These are phyloP conservation scores for Mariannaea sp. DNA, from an alignment of 2,329 filamentous ascomycete species.

Conservation along the genomic window DNA sequence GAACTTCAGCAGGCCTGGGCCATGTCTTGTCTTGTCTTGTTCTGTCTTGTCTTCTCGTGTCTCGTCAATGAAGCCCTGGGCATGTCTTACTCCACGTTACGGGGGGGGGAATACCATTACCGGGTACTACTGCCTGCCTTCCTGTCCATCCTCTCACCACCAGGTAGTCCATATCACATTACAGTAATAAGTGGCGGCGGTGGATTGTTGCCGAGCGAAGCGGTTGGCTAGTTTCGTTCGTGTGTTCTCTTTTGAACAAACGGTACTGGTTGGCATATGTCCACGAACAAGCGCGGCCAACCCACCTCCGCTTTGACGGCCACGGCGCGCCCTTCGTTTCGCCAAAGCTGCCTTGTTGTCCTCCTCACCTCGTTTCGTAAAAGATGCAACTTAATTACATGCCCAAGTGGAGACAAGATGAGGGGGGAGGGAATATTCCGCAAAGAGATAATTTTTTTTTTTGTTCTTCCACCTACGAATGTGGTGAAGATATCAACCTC, in stretches of 20 bases:
- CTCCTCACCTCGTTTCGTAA: not conserved
- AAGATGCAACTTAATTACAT: too few species aligned
- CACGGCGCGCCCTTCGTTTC: slow-evolving; percentile 7
- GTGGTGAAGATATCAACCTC: too few species aligned
- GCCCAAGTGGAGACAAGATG: slow-evolving; percentile 1
- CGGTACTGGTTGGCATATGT: slow-evolving; percentile 9
- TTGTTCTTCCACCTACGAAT: too few species aligned
- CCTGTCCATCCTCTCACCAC: not conserved
- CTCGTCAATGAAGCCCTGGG: not conserved
- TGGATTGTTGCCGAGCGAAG: not conserved
- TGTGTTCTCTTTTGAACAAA: slow-evolving; percentile 2
- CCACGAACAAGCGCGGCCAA: slow-evolving; percentile 1
- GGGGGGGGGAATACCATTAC: too few species aligned
- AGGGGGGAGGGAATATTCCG: too few species aligned
- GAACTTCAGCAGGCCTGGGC: too few species aligned
- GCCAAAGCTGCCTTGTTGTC: slow-evolving; percentile 1
- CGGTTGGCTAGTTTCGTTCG: not conserved
- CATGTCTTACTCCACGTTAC: slow-evolving; percentile 1
- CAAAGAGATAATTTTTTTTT: too few species aligned
- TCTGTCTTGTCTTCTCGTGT: not conserved
- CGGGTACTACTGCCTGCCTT: slow-evolving; percentile 1
- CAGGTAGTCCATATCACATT: not conserved
- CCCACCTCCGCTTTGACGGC: slow-evolving; percentile 1
- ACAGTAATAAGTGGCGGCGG: not conserved
- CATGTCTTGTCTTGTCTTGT: not conserved